Evolutionary conservation across 2,329 filamentous ascomycete species (phyloP).

Genomic region (Trichoderma koningii): DNA sequence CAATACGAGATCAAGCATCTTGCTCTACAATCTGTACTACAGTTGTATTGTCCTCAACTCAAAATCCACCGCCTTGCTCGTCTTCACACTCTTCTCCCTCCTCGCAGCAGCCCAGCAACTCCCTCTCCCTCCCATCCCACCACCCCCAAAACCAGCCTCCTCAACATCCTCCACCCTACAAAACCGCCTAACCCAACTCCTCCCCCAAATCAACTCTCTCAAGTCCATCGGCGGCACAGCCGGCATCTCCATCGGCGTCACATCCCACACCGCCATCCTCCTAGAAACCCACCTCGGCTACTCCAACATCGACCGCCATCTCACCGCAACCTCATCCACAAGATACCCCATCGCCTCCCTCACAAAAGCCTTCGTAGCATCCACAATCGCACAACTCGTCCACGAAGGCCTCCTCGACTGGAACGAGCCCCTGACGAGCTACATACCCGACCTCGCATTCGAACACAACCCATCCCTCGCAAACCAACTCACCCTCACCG

Average conservation of each 20-base stretch:
- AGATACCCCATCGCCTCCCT: background rate
- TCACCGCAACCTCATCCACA: background rate
- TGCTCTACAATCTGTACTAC: too few relatives aligned
- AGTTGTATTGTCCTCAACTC: too few relatives aligned
- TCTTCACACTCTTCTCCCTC: background rate
- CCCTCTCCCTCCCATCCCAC: background rate
- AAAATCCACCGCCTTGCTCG: background rate
- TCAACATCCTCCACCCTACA: background rate
- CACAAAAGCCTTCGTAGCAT: background rate
- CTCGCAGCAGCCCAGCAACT: background rate
- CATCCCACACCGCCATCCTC: background rate
- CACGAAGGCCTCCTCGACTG: background rate
- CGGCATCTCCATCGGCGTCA: background rate
- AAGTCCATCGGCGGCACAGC: background rate
- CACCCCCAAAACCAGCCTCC: background rate
- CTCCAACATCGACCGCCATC: background rate
- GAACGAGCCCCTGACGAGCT: background rate
- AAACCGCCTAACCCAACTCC: background rate
- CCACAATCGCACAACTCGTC: background rate
- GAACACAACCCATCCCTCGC: background rate
- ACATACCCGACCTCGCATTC: background rate
- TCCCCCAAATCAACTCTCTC: background rate
- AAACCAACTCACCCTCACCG: background rate
- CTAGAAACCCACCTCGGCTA: background rate
- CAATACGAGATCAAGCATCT: too few relatives aligned